Evolutionary conservation across 2,329 filamentous ascomycete species (phyloP).

Genomic region (Ophiostoma perfectum): DNA sequence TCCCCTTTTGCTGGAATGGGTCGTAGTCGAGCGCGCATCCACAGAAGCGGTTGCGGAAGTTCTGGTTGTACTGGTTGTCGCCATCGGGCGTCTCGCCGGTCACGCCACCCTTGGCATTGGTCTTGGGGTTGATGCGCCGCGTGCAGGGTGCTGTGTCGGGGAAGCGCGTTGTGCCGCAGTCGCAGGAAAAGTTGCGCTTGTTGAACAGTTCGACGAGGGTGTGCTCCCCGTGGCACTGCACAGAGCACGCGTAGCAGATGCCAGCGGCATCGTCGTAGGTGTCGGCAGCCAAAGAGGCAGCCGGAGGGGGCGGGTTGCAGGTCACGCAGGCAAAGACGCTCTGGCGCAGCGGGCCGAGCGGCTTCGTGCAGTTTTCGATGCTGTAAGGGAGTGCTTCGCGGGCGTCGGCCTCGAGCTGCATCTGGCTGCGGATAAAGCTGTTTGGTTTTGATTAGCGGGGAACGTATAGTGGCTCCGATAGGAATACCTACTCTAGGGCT

Average conservation of each 20-base stretch:
- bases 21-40: conserved; percentile 85
- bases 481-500: conserved; percentile 55
- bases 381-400: conserved; percentile 92
- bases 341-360: conserved; percentile 83
- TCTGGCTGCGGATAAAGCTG: conserved; percentile 75
- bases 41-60: conserved; percentile 90
- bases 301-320: conserved; percentile 75
- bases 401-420: conserved; percentile 88
- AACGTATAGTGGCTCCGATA: too few relatives aligned
- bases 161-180: conserved; percentile 85
- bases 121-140: conserved; percentile 65
- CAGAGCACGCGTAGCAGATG: conserved; percentile 93
- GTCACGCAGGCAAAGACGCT: conserved; percentile 88
- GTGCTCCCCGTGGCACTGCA: conserved; percentile 94
- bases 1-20: conserved; percentile 81
- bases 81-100: conserved; percentile 66
- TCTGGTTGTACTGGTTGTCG: conserved; percentile 89
- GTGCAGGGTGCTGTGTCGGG: conserved; percentile 65
- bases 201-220: conserved; percentile 90
- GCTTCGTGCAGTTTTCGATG: conserved; percentile 87
- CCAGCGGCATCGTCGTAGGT: conserved; percentile 62
- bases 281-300: conserved; percentile 40
- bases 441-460: background rate
- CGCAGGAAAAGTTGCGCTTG: conserved; percentile 93
- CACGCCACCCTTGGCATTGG: conserved; percentile 70